Evolutionary conservation across 2,329 filamentous ascomycete species (phyloP).

Genomic region (Botrytis paeoniae): DNA sequence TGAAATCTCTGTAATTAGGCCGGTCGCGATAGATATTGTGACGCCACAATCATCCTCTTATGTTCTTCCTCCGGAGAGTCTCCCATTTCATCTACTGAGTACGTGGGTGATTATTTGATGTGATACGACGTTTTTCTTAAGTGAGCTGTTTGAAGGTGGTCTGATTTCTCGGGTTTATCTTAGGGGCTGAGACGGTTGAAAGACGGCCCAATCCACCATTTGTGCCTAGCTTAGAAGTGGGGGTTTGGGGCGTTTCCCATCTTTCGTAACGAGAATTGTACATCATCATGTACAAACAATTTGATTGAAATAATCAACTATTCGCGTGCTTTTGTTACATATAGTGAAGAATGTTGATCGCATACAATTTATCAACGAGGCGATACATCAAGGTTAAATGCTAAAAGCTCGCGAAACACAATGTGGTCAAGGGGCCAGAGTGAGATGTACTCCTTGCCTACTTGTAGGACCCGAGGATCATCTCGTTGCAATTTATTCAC

Average conservation of each 20-base stretch:
- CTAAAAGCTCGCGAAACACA: not conserved
- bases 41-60: not conserved
- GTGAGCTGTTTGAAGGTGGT: slow-evolving; percentile 2
- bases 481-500: not conserved
- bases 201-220: not conserved
- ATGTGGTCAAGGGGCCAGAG: not conserved
- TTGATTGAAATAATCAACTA: not conserved
- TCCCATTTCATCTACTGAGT: not conserved
- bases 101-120: not conserved
- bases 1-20: too few relatives aligned
- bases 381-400: not conserved
- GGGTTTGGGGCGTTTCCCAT: not conserved
- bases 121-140: not conserved
- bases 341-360: too few relatives aligned
- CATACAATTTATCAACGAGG: not conserved
- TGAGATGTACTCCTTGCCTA: not conserved
- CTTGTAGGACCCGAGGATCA: not conserved
- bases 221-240: not conserved
- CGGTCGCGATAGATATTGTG: not conserved
- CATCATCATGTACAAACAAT: not conserved
- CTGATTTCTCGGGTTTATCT: not conserved
- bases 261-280: not conserved
- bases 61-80: not conserved
- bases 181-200: not conserved
- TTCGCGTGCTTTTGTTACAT: not conserved